Evolutionary conservation across 805 yeast genomes (phyloP), one percentile per base, ranked within the genome.

Genomic region (Phaffomyces thermotolerans): DNA sequence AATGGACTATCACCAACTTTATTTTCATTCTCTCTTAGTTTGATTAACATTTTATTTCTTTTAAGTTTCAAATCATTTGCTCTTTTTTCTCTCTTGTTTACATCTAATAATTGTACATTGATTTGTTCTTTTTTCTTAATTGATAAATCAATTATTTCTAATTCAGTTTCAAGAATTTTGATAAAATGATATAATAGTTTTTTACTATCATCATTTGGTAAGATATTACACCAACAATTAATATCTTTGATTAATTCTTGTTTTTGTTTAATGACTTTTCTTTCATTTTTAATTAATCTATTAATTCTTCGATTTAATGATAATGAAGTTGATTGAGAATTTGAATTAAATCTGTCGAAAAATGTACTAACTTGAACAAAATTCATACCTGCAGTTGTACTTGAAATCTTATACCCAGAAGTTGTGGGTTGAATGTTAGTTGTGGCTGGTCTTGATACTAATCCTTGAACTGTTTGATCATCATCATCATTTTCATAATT

Each of bases 51-150:
- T 52, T 66, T 67, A 22, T 60, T 55, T 45, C 73, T 65, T 42
- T 60, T 60, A 35, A 49, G 44, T 37, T 62, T 59, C 42, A 73
- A 60, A 18, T 68, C 73, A 18, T 57, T 65, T 23, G 68, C 64
- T 52, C 76, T 73, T 45, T 57, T 62, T 56, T 78, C 84, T 45
- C 83, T 62, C 48, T 72, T 71, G 34, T 70, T 62, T 6, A 78
- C 75, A 40, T 68, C 71, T 9, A 60, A 58, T 39, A 78, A 56
- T 43, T 72, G 72, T 14, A 67, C 52, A 45, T 67, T 69, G 31
- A 76, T 59, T 39, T 56, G 65, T 38, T 71, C 75, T 47, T 72
- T 60, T 49, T 67, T 70, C 43, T 74, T 71, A 17, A 66, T 59
- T 30, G 66, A 41, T n/a, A 59, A 62, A 15, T 65, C 68, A 25